Evolutionary conservation across 1,284 basidiomycete genomes (phyloP).

Genomic region (Golubevia sp.): DNA sequence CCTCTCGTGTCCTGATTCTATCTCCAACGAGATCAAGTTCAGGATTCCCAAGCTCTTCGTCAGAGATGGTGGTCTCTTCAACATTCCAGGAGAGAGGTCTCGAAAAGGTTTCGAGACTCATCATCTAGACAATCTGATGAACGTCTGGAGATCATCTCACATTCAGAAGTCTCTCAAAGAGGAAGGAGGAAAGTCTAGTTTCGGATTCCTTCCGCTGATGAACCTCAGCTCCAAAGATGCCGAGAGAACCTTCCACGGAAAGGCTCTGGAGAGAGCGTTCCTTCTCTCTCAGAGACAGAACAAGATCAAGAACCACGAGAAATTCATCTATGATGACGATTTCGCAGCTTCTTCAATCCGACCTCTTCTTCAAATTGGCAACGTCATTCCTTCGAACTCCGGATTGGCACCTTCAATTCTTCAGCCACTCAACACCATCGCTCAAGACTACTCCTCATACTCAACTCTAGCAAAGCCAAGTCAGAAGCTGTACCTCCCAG

Average conservation of each 20-base stretch:
- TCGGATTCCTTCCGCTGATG: conserved; percentile 40
- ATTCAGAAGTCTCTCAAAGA: conserved; percentile 34
- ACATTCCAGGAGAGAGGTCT: conserved; percentile 31
- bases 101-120: conserved; percentile 57
- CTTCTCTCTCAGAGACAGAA: conserved; percentile 20
- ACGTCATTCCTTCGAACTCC: conserved; percentile 32
- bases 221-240: conserved; percentile 28
- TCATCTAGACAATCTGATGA: conserved; percentile 53
- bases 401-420: conserved; percentile 28
- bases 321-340: conserved; percentile 28
- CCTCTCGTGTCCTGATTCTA: conserved; percentile 44
- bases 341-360: conserved; percentile 35
- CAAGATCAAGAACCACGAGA: conserved; percentile 15
- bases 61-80: conserved; percentile 43
- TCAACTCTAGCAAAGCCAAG: conserved; percentile 39
- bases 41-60: conserved; percentile 48
- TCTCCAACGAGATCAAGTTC: conserved; percentile 46
- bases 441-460: conserved; percentile 28
- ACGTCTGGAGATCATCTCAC: conserved; percentile 51
- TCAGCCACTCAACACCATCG: conserved; percentile 38
- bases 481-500: conserved; percentile 33
- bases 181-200: conserved; percentile 19
- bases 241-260: conserved; percentile 36
- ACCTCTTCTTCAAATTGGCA: conserved; percentile 33
- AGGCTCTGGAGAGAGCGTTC: conserved; percentile 11